Conservation (phyloP, 2,329 filamentous ascomycete species). For the Fusarium nisikadoi region DNA sequence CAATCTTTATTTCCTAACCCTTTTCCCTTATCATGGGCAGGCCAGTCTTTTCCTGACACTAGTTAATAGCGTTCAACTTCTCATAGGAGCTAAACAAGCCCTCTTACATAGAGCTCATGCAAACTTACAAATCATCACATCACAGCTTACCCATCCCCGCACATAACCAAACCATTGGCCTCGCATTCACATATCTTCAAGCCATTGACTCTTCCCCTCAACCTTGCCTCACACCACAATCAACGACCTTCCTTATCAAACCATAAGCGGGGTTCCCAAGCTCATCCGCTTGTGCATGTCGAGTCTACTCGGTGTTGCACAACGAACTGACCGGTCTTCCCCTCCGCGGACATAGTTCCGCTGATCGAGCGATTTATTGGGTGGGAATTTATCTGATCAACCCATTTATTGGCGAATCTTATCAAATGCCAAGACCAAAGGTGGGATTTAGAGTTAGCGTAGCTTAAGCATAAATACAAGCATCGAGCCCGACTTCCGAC, state of each 20-base stretch:
- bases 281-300: not conserved
- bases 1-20: no score
- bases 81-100: not conserved
- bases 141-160: not conserved
- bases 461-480: conserved; percentile 28
- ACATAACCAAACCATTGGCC: not conserved
- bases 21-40: not conserved
- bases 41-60: not conserved
- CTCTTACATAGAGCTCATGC: not conserved
- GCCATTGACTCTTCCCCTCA: not conserved
- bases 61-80: not conserved
- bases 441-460: not conserved
- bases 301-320: not conserved
- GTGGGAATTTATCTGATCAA: not conserved
- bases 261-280: not conserved
- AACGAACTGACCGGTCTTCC: not conserved
- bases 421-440: not conserved
- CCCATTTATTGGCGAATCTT: not conserved
- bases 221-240: not conserved
- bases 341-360: not conserved
- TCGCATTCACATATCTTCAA: not conserved
- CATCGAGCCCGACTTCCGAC: not conserved
- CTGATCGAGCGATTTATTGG: not conserved
- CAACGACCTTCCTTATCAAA: not conserved
- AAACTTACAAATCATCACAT: not conserved